These are phyloP conservation scores for Cyclostephanos tholiformis DNA, from an alignment of 108 stramenopile species.

Conservation along the genomic window DNA sequence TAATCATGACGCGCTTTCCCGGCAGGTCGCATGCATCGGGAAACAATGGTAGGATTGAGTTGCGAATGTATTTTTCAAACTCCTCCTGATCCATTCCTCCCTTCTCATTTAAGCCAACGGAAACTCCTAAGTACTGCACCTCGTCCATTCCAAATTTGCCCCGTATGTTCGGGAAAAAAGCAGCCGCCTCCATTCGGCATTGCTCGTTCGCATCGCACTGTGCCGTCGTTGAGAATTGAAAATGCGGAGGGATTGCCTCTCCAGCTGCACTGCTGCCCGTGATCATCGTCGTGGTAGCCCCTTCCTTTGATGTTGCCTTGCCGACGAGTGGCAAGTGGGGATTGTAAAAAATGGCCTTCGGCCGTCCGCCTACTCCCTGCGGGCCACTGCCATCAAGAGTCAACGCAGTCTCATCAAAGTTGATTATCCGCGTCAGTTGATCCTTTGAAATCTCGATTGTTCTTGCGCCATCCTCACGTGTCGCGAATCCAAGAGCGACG, in stretches of 20 bases:
- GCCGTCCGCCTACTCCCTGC: no score
- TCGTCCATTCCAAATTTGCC: conserved; percentile 21
- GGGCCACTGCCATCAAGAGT: no score
- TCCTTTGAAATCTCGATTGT: no score
- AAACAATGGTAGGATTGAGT: conserved; percentile 17
- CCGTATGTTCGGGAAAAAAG: conserved; percentile 14
- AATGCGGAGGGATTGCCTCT: conserved; percentile 9
- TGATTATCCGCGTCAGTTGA: no score
- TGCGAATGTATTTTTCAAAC: conserved; percentile 18
- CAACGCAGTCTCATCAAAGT: no score
- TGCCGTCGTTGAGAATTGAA: background rate
- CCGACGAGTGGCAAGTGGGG: no score
- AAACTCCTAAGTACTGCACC: background rate
- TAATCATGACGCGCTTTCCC: conserved; percentile 17
- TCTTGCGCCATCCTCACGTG: no score
- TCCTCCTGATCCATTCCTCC: conserved; percentile 28
- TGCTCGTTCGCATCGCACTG: conserved; percentile 17
- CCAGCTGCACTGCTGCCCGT: conserved; percentile 19
- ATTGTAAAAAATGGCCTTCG: no score
- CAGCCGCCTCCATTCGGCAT: background rate
- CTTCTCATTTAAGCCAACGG: conserved; percentile 21
- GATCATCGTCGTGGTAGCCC: no score
- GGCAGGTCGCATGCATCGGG: conserved; percentile 21
- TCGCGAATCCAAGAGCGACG: background rate
- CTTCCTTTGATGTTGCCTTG: no score